These are phyloP conservation scores for Crithidia sp. DNA, from an alignment of 208 protist genomes.

Conservation along the genomic window DNA sequence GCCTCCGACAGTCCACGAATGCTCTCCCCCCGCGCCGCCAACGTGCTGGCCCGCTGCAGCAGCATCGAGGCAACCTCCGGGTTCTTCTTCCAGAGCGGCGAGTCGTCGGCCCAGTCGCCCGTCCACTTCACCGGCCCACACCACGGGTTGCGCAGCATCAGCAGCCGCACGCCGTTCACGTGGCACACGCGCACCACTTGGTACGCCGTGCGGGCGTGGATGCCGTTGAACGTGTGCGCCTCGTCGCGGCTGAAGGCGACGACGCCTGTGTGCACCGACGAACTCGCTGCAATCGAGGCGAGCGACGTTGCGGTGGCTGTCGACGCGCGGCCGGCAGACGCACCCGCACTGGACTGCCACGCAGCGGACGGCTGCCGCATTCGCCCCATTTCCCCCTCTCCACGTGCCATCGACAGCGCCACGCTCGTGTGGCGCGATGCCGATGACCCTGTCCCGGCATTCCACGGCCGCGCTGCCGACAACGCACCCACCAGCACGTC, in stretches of 20 bases:
- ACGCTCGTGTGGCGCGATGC: too few relatives aligned
- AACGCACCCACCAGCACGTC: slow-evolving; percentile 17
- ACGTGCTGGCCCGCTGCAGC: slow-evolving; percentile 11
- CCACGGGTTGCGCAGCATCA: slow-evolving; percentile 65
- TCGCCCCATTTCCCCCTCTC: background rate
- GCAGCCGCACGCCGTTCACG: slow-evolving; percentile 61
- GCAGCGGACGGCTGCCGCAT: background rate
- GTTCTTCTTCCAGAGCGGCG: slow-evolving; percentile 63
- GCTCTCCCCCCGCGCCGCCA: background rate
- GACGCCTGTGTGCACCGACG: slow-evolving; percentile 20
- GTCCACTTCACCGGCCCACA: slow-evolving; percentile 44
- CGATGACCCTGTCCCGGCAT: background rate
- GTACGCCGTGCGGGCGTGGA: slow-evolving; percentile 61
- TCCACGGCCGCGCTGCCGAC: background rate
- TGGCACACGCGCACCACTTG: slow-evolving; percentile 63
- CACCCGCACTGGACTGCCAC: background rate
- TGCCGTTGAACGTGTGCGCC: slow-evolving; percentile 45
- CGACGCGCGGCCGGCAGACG: background rate
- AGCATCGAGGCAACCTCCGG: slow-evolving; percentile 61
- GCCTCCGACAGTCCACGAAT: slow-evolving; percentile 9
- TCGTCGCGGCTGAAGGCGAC: slow-evolving; percentile 48
- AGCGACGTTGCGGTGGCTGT: background rate
- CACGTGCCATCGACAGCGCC: too few relatives aligned
- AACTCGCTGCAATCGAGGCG: background rate
- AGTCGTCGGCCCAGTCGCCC: slow-evolving; percentile 82